Base-by-base conservation (phyloP, 805 yeast species). In the Candida methanosorbosa region DNA sequence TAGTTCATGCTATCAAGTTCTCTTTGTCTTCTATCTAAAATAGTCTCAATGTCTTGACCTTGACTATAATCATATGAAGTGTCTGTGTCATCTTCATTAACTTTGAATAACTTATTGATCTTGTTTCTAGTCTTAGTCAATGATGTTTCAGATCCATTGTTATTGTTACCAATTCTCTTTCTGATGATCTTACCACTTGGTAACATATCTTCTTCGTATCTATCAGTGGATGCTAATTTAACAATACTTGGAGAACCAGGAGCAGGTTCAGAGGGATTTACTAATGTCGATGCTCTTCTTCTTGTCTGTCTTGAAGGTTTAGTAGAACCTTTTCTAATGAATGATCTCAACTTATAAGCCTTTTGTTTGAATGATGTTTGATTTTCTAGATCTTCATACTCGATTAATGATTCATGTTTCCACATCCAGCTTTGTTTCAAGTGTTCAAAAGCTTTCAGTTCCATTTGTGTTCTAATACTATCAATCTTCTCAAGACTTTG, bases 381-480 rank as follows among this genome's bases (percentile, higher is more conserved):
- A 19, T 38, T 42, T 18, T 48, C 48, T 16, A 45, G 37, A 13
- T 51, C 48, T 18, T 45, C 40, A 18, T 54, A 57, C 12, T 43
- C 41, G 5, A 56, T 27, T 25, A 44, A 49, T 5, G 61, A 53
- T 27, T 59, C 61, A 34, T 59, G 64, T 35, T 52, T 39, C 75
- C 81, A 76, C 4, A 70, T 69, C 94, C 94, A 82, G 2, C 94
- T 80, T 52, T 83, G 92, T 33, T 69, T 62, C 55, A 92, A 66
- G 42, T 87, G 94, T 19, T 65, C 65, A 48, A 67, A 79, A 0
- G 97, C 80, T 28, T 70, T 79, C 20, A 71, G 56, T 54, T 92
- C 97, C 46, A 92, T 68, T 28, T 71, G 66, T 42, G 72, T 71
- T 46, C 92, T 69, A 48, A 88, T 62, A 11, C 66, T 72, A 14